Base-by-base conservation (phyloP, 805 yeast species). In the Metahyphopichia silvanorum region DNA sequence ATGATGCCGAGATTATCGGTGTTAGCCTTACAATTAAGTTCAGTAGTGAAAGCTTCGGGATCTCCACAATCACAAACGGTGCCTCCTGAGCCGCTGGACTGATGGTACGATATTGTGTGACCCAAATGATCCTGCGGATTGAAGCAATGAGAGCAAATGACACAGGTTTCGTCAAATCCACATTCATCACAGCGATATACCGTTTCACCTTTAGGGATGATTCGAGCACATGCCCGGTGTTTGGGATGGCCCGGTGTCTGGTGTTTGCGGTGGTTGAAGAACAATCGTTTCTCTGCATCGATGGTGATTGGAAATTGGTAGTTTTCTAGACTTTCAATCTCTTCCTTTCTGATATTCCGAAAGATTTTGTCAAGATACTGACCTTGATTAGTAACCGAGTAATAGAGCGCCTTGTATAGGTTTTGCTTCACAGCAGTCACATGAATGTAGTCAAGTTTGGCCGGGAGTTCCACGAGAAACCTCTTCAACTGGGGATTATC, bases 1-100 rank as follows among this genome's bases (percentile, higher is more conserved):
- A 11, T 33, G 26, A 34, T 38, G 3, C 35, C 34, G 11, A 28
- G 29, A 16, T 22, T 14, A 10, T 25, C 31, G 5, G 26, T 10
- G 2, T 37, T 25, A 16, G 28, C 13, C 18, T 65, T 66, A 53
- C 93, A 84, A 40, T 74, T 62, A 25, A 84, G 54, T 5, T 58
- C 56, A 3, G 31, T 47, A 9, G 64, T 66, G 77, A 86, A 84
- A 4, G 87, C 85, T 35, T 74, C 76, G 4, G 60, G 62, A 49
- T 82, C 88, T 6, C 87, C 87, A 60, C 88, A 82, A 44, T 82
- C 88, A 53, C 88, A 82, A 18, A 79, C 75, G 3, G 84, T 86
- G 10, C 72, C 71, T 27, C 63, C 66, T 9, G 46, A 45, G 3
- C 74, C 79, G 4, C 51, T 43, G 4, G 83, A 68, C 10, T 63